Percentiles rank a stretch among this genome's conserved stretches.
These are phyloP conservation scores for Colletotrichum sp. DNA, from an alignment of 2,329 filamentous ascomycete genomes.

Conservation along the genomic window DNA sequence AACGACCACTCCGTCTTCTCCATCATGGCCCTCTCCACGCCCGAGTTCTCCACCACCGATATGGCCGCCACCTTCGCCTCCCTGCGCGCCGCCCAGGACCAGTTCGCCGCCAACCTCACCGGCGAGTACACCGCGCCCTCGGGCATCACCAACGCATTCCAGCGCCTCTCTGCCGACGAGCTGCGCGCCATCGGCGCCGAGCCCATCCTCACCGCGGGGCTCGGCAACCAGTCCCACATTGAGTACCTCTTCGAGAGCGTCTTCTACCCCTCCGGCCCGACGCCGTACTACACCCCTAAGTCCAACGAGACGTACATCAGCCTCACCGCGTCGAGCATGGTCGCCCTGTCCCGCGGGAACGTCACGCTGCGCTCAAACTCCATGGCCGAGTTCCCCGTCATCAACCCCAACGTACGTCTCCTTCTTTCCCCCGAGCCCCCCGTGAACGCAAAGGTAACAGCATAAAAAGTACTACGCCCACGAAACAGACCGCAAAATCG, in stretches of 20 bases:
- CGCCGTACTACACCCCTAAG: slow-evolving; percentile 27
- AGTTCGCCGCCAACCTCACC: slow-evolving; percentile 26
- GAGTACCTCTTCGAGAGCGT: slow-evolving; percentile 31
- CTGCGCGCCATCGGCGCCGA: slow-evolving; percentile 24
- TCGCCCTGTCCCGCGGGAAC: slow-evolving; percentile 26
- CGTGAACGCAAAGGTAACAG: too few relatives aligned
- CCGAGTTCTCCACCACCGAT: slow-evolving; percentile 27
- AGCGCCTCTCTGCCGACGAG: slow-evolving; percentile 23
- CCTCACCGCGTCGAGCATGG: slow-evolving; percentile 27
- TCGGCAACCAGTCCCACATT: slow-evolving; percentile 29
- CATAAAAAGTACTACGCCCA: slow-evolving; percentile 28
- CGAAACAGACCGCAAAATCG: slow-evolving; percentile 32
- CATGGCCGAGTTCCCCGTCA: slow-evolving; percentile 25
- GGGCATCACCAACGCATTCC: slow-evolving; percentile 29
- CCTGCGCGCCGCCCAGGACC: slow-evolving; percentile 23
- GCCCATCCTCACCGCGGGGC: slow-evolving; percentile 21
- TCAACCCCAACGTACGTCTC: slow-evolving; percentile 31
- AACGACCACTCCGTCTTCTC: slow-evolving; percentile 32
- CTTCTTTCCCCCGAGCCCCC: too few relatives aligned
- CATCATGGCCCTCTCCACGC: slow-evolving; percentile 28
- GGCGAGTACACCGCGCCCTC: slow-evolving; percentile 27
- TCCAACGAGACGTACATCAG: slow-evolving; percentile 30
- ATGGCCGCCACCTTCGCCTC: slow-evolving; percentile 22
- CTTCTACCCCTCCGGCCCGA: slow-evolving; percentile 31
- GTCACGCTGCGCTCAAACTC: slow-evolving; percentile 23